A percentile compares a stretch with the other conserved stretches of the same genome.
phyloP scores from a whole-genome alignment of 163 green algal genomes.

The Botryococcus braunii region DNA sequence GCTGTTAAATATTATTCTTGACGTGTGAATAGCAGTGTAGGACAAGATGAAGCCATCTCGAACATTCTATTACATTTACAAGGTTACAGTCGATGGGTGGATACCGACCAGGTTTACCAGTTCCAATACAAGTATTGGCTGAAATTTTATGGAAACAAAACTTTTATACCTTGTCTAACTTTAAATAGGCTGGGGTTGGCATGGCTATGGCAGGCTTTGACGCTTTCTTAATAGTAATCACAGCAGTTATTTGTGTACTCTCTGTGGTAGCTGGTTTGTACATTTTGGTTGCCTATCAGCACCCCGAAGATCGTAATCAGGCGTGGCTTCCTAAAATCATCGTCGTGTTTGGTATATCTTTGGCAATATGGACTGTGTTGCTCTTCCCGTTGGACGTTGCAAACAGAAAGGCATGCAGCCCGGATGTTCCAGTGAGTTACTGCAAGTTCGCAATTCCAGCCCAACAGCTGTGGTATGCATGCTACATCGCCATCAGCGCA shows the following conservation, averaged over 20 bases:
- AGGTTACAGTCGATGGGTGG: too few species aligned
- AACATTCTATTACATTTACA: too few species aligned
- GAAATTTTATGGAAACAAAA: too few species aligned
- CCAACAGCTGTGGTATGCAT: constrained; percentile 74
- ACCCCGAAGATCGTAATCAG: constrained; percentile 92
- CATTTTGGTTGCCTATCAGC: constrained; percentile 82
- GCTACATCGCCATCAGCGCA: constrained; percentile 79
- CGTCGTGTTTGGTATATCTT: constrained; percentile 59
- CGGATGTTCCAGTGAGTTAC: constrained; percentile 4
- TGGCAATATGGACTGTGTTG: constrained; percentile 78
- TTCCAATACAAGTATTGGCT: too few species aligned
- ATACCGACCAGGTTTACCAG: too few species aligned
- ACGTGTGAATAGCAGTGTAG: too few species aligned
- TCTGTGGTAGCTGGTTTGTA: constrained; percentile 61
- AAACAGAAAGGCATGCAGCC: constrained; percentile 71
- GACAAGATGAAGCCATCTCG: too few species aligned
- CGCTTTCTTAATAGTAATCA: constrained; percentile 69
- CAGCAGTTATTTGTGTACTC: constrained; percentile 24
- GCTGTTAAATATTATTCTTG: too few species aligned
- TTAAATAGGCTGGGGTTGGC: too few species aligned
- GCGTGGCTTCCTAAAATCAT: constrained; percentile 82
- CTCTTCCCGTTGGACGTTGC: constrained; percentile 95
- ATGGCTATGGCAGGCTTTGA: constrained; percentile 31
- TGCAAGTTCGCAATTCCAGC: constrained; percentile 85
- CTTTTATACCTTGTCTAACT: too few species aligned